These are phyloP conservation scores for Verticillium isaacii DNA, from an alignment of 2,329 filamentous ascomycete genomes.

Conservation along the genomic window DNA sequence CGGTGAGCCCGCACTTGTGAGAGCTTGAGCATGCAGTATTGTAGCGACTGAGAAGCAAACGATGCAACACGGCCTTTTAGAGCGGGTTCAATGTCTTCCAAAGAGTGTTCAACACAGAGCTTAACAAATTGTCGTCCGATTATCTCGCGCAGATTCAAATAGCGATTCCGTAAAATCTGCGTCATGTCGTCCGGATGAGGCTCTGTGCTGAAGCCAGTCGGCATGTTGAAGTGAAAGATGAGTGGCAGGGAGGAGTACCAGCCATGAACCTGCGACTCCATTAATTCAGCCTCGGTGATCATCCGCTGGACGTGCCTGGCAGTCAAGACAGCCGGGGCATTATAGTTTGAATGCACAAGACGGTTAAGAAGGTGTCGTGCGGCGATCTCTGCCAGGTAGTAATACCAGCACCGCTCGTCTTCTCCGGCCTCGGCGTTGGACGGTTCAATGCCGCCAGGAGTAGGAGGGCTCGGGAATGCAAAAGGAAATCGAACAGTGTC, in stretches of 20 bases:
- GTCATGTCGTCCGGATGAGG: slow-evolving; percentile 8
- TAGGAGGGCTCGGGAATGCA: slow-evolving; percentile 5
- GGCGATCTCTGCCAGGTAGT: slow-evolving; percentile 11
- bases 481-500: neutral
- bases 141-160: slow-evolving; percentile 5
- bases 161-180: slow-evolving; percentile 7
- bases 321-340: slow-evolving; percentile 2
- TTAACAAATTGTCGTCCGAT: slow-evolving; percentile 8
- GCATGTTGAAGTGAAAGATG: slow-evolving; percentile 7
- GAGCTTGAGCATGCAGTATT: slow-evolving; percentile 6
- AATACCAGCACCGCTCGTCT: slow-evolving; percentile 11
- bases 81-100: neutral
- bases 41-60: slow-evolving; percentile 6
- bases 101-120: slow-evolving; percentile 8
- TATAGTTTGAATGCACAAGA: slow-evolving; percentile 3
- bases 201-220: neutral
- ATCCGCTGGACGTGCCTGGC: slow-evolving; percentile 9
- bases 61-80: neutral
- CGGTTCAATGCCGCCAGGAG: neutral
- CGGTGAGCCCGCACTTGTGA: neutral
- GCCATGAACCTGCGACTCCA: slow-evolving; percentile 9
- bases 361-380: slow-evolving; percentile 8
- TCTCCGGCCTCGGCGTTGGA: neutral
- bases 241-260: slow-evolving; percentile 8
- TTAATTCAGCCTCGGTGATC: slow-evolving; percentile 9